phyloP scores from a whole-genome alignment of 345 rosid species.

The Bruguiera sexangula region DNA sequence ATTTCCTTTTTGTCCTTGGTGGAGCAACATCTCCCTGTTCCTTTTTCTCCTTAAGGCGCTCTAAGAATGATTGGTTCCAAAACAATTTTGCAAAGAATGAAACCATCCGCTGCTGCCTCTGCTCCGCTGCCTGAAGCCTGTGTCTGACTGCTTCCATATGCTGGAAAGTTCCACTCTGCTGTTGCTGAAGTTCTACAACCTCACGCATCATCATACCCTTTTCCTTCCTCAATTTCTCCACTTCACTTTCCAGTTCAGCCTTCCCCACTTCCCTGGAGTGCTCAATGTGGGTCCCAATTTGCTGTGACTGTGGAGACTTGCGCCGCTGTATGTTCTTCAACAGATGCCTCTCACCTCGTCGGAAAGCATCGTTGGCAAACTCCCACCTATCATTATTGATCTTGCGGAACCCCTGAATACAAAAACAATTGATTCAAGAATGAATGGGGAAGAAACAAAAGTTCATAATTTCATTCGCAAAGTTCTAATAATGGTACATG shows the following conservation, averaged over 20 bases:
- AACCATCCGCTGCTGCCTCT: constrained; percentile 29
- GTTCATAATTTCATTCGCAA: not conserved
- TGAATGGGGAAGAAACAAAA: constrained; percentile 14
- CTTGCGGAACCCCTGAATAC: constrained; percentile 31
- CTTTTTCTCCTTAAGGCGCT: constrained; percentile 18
- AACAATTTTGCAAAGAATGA: constrained; percentile 27
- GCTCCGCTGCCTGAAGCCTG: constrained; percentile 32
- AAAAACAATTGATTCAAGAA: constrained; percentile 30
- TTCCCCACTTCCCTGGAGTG: constrained; percentile 14
- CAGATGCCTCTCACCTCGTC: constrained; percentile 24
- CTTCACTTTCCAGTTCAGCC: constrained; percentile 22
- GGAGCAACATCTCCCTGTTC: constrained; percentile 36
- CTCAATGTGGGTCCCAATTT: constrained; percentile 21
- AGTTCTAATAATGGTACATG: not conserved
- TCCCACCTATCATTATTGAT: constrained; percentile 30
- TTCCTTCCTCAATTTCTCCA: constrained; percentile 23
- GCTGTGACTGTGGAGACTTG: constrained; percentile 37
- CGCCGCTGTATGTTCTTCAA: constrained; percentile 32
- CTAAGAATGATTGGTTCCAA: constrained; percentile 25
- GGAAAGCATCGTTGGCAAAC: constrained; percentile 32
- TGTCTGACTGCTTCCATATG: constrained; percentile 20
- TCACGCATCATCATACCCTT: constrained; percentile 24
- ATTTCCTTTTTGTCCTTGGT: constrained; percentile 54
- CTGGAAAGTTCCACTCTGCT: constrained; percentile 22
- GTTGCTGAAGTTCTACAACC: constrained; percentile 29